phyloP scores from a whole-genome alignment of 2,329 filamentous ascomycete species.

The Diplocarpon rosae region DNA sequence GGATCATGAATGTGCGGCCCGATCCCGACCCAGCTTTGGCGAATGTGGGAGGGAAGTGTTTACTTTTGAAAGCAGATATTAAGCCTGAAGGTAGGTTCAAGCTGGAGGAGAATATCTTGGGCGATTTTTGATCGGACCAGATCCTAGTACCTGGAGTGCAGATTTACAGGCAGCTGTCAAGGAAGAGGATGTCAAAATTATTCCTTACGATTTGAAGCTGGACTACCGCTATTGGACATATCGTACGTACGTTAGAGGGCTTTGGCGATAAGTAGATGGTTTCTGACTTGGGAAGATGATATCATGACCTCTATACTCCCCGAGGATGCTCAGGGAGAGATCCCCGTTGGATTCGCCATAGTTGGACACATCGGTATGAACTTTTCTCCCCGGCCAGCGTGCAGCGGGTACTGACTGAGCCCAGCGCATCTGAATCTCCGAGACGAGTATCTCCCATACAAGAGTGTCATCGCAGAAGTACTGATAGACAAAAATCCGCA shows the following conservation, averaged over 20 bases:
- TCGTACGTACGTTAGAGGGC: constrained; percentile 37
- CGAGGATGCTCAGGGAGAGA: constrained; percentile 65
- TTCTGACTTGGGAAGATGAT: constrained; percentile 36
- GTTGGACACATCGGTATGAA: constrained; percentile 72
- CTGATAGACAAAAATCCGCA: constrained; percentile 79
- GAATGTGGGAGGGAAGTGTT: constrained; percentile 46
- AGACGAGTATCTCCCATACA: constrained; percentile 74
- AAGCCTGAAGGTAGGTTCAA: constrained; percentile 34
- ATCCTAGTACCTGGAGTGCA: constrained; percentile 65
- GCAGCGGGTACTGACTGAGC: constrained; percentile 12
- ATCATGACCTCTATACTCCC: constrained; percentile 75
- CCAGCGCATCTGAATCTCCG: constrained; percentile 83
- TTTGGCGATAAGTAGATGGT: background rate
- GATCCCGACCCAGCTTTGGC: constrained; percentile 49
- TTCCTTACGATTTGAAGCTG: constrained; percentile 65
- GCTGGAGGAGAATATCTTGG: background rate
- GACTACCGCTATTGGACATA: constrained; percentile 84
- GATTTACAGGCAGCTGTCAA: constrained; percentile 58
- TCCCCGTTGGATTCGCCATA: constrained; percentile 76
- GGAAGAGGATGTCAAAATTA: constrained; percentile 54
- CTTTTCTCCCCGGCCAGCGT: background rate
- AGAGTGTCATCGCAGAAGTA: constrained; percentile 72
- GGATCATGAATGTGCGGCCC: constrained; percentile 49
- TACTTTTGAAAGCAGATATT: constrained; percentile 47
- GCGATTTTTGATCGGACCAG: constrained; percentile 30